These are phyloP conservation scores for Lotmaria passim DNA, from an alignment of 208 protist species.

Conservation along the genomic window DNA sequence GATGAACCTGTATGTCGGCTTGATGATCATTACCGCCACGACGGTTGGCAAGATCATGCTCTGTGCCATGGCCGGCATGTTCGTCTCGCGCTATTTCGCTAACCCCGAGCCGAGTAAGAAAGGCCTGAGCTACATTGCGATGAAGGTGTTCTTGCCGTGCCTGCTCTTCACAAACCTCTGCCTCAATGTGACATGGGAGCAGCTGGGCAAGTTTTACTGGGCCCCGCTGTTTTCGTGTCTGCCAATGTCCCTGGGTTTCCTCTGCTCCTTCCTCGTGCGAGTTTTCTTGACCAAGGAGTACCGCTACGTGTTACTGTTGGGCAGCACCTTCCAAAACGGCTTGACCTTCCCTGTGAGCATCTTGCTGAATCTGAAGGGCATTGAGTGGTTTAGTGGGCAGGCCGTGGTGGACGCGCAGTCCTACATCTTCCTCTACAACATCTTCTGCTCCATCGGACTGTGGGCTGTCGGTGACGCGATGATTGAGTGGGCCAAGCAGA, in stretches of 20 bases:
- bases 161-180: conserved; percentile 74
- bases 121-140: conserved; percentile 65
- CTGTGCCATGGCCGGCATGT: conserved; percentile 53
- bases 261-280: conserved; percentile 31
- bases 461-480: conserved; percentile 61
- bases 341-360: conserved; percentile 66
- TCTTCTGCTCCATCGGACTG: conserved; percentile 58
- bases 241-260: conserved; percentile 45
- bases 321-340: conserved; percentile 76
- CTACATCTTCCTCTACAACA: conserved; percentile 82
- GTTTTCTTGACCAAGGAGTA: conserved; percentile 46
- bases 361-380: conserved; percentile 63
- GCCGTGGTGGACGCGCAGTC: conserved; percentile 41
- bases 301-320: conserved; percentile 54
- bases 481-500: conserved; percentile 32
- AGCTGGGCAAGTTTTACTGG: conserved; percentile 62
- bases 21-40: conserved; percentile 55
- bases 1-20: conserved; percentile 42
- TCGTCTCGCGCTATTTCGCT: conserved; percentile 52
- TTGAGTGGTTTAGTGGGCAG: conserved; percentile 51
- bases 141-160: conserved; percentile 71
- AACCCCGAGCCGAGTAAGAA: conserved; percentile 40
- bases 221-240: conserved; percentile 56
- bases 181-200: conserved; percentile 61
- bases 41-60: conserved; percentile 75